Evolutionary conservation across 805 yeast species (phyloP).

Genomic region (Suhomyces faveliae): DNA sequence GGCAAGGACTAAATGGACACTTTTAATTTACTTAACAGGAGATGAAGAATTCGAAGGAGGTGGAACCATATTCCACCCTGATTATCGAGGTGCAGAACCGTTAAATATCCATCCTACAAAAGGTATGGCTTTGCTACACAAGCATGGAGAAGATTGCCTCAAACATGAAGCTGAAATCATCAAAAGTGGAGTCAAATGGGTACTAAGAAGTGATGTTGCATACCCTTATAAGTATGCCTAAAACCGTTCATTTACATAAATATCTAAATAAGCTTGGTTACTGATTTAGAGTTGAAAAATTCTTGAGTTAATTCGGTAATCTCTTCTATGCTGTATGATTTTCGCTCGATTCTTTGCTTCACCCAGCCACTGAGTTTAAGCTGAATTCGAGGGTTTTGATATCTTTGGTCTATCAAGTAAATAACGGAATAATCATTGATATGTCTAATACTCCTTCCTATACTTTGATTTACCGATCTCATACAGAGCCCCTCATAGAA

Average conservation of each 20-base stretch:
- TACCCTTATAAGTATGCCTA: slow-evolving; percentile 8
- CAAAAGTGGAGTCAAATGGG: slow-evolving; percentile 57
- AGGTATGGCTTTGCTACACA: slow-evolving; percentile 61
- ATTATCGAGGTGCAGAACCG: slow-evolving; percentile 19
- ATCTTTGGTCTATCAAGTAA: slow-evolving; percentile 68
- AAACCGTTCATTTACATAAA: not conserved
- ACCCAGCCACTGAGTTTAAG: slow-evolving; percentile 76
- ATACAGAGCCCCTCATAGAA: slow-evolving; percentile 84
- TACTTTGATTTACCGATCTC: slow-evolving; percentile 89
- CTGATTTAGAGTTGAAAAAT: slow-evolving; percentile 23
- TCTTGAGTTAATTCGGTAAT: slow-evolving; percentile 24
- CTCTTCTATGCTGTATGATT: slow-evolving; percentile 8
- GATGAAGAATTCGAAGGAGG: slow-evolving; percentile 59
- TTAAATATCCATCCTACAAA: slow-evolving; percentile 45
- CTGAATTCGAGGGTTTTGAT: slow-evolving; percentile 44
- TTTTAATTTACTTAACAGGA: slow-evolving; percentile 56
- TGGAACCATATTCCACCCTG: slow-evolving; percentile 52
- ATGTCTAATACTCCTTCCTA: slow-evolving; percentile 90
- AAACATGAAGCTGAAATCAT: slow-evolving; percentile 58
- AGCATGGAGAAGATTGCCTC: slow-evolving; percentile 65
- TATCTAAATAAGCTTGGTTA: slow-evolving; percentile 5
- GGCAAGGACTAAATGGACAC: slow-evolving; percentile 58
- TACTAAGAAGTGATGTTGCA: slow-evolving; percentile 57
- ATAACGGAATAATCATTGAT: slow-evolving; percentile 76
- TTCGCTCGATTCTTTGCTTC: slow-evolving; percentile 18